These are phyloP conservation scores for Moesziomyces sp. DNA, from an alignment of 1,284 basidiomycete genomes.

Conservation along the genomic window DNA sequence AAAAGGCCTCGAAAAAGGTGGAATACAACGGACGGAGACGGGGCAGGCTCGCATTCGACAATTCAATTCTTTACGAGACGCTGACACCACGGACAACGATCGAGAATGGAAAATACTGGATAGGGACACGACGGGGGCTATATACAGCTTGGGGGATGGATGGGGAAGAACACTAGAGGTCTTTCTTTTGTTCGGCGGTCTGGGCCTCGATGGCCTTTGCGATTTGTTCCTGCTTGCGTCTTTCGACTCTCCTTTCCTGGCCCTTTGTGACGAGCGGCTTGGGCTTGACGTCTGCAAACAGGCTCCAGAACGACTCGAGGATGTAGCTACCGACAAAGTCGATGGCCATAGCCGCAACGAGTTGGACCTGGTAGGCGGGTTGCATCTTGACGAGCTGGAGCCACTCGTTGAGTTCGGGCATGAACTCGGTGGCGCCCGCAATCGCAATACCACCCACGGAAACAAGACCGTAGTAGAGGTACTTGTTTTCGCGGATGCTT, in stretches of 20 bases:
- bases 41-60: too few species aligned
- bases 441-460: conserved; percentile 57
- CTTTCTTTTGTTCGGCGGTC: conserved; percentile 27
- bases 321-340: conserved; percentile 90
- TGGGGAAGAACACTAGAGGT: conserved; percentile 6
- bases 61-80: too few species aligned
- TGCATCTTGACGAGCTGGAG: conserved; percentile 95
- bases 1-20: too few species aligned
- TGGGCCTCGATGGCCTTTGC: conserved; percentile 12
- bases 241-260: conserved; percentile 35
- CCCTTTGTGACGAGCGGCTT: conserved; percentile 44
- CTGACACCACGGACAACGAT: too few species aligned
- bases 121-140: background rate
- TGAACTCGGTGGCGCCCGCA: conserved; percentile 74
- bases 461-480: conserved; percentile 63
- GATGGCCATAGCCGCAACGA: conserved; percentile 76
- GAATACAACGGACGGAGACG: too few species aligned
- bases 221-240: conserved; percentile 41
- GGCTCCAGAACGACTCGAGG: conserved; percentile 84
- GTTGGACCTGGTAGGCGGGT: conserved; percentile 70
- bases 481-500: conserved; percentile 60
- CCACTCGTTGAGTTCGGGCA: conserved; percentile 96
- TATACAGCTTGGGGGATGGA: background rate
- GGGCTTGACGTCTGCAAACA: conserved; percentile 90
- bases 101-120: too few species aligned